Conservation (phyloP, 768 basidiomycete genomes). For the Coprinellus micaceus region DNA sequence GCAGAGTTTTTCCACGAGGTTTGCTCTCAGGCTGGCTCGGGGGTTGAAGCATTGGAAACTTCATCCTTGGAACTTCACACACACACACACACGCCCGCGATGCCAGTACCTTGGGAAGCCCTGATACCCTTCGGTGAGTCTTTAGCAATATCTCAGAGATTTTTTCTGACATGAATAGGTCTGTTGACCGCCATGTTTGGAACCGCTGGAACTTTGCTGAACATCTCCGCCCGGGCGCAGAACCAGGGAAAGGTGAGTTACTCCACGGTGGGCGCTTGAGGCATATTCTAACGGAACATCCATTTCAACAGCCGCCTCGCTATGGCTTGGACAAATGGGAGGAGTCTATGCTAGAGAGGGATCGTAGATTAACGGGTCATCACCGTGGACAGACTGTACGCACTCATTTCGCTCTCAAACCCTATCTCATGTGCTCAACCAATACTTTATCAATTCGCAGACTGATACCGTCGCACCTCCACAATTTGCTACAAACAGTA, state of each 20-base stretch:
- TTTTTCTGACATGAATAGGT: constrained; percentile 40
- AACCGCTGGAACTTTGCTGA: constrained; percentile 84
- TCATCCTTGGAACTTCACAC: no score
- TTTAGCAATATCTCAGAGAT: no score
- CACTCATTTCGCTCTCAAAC: constrained; percentile 12
- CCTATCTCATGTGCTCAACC: background rate
- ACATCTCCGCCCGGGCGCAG: constrained; percentile 70
- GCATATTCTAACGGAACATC: background rate
- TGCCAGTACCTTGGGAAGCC: constrained; percentile 98
- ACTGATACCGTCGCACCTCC: constrained; percentile 64
- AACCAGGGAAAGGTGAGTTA: constrained; percentile 83
- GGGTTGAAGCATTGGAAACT: no score
- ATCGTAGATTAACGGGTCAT: constrained; percentile 84
- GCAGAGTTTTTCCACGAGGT: no score
- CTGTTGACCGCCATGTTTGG: constrained; percentile 87
- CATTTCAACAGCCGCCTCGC: constrained; percentile 60
- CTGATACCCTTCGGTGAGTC: constrained; percentile 87
- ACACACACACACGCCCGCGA: no score
- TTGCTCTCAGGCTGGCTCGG: no score
- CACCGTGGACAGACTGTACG: constrained; percentile 81
- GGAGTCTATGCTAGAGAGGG: constrained; percentile 93
- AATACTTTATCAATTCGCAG: constrained; percentile 32
- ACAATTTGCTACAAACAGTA: constrained; percentile 67
- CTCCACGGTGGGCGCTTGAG: background rate
- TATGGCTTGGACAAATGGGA: constrained; percentile 91